Evolutionary conservation across 257 asterid species (phyloP).

Genomic region (Solanum paucissectum): DNA sequence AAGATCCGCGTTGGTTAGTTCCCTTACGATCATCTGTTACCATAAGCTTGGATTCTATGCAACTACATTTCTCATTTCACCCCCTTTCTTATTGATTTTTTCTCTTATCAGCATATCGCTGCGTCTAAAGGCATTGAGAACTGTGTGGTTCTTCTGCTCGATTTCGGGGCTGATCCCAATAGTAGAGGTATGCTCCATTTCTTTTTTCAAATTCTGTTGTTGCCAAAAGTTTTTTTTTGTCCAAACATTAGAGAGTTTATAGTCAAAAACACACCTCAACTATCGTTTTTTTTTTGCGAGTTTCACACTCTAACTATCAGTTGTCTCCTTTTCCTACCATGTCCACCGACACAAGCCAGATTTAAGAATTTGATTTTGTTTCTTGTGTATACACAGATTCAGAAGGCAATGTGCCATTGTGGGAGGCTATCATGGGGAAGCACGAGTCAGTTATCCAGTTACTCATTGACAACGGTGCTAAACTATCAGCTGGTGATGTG

Average conservation of each 20-base stretch:
- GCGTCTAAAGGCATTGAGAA: constrained; percentile 67
- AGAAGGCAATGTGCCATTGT: constrained; percentile 36
- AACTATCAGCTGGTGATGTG: constrained; percentile 27
- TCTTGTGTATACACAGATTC: constrained; percentile 15
- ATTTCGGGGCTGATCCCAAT: constrained; percentile 70
- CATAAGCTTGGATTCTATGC: not conserved
- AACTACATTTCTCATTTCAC: not conserved
- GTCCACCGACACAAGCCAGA: not conserved
- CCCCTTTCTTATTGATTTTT: not conserved
- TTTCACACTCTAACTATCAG: not conserved
- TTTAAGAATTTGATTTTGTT: not conserved
- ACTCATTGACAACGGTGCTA: constrained; percentile 27
- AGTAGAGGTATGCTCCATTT: constrained; percentile 39
- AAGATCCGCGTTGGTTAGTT: constrained; percentile 58
- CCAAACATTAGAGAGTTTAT: not conserved
- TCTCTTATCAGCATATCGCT: constrained; percentile 62
- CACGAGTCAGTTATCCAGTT: constrained; percentile 23
- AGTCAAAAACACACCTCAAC: not conserved
- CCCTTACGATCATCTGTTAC: not conserved
- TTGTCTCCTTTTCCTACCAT: not conserved
- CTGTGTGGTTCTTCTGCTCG: constrained; percentile 68
- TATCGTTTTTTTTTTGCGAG: not conserved
- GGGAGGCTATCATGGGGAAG: constrained; percentile 36
- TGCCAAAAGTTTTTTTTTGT: not conserved
- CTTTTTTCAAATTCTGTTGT: not conserved